A percentile compares a stretch with the other conserved stretches of the same genome.
These are phyloP conservation scores for Saccharum officinarum DNA, from an alignment of 176 grass and related monocot genomes.

Conservation along the genomic window DNA sequence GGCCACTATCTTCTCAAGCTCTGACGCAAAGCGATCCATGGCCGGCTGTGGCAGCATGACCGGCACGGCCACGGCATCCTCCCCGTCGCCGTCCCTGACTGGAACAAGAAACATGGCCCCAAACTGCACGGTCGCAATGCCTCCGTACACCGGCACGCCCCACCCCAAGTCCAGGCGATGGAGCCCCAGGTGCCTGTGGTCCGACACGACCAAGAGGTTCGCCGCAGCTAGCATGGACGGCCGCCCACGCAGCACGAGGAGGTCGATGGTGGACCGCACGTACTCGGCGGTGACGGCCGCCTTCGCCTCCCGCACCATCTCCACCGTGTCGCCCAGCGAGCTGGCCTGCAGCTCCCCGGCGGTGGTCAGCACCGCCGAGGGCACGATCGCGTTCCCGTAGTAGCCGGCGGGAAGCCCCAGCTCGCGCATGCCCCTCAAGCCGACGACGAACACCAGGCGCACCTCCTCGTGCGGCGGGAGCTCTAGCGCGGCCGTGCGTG, in stretches of 20 bases:
- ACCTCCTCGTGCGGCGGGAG: neutral
- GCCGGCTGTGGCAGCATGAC: slow-evolving; percentile 28
- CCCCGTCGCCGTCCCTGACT: neutral
- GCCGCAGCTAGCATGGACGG: neutral
- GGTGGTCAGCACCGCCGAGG: neutral
- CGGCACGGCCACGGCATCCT: slow-evolving; percentile 21
- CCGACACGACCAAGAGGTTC: slow-evolving; percentile 23
- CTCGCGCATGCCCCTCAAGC: slow-evolving; percentile 12
- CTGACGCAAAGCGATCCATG: slow-evolving; percentile 38
- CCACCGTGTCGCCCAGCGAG: slow-evolving; percentile 20
- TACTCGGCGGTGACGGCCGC: slow-evolving; percentile 25
- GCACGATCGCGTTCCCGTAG: slow-evolving; percentile 53
- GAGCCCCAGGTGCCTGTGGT: slow-evolving; percentile 28
- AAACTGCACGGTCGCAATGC: neutral
- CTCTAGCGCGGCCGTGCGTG: slow-evolving; percentile 18
- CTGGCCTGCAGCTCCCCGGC: neutral
- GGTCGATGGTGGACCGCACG: slow-evolving; percentile 30
- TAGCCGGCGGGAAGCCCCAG: slow-evolving; percentile 17
- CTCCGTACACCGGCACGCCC: slow-evolving; percentile 31
- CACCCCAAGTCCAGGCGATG: slow-evolving; percentile 37
- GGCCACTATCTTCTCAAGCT: slow-evolving; percentile 10
- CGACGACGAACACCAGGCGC: slow-evolving; percentile 10
- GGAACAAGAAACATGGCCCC: neutral
- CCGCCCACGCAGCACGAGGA: slow-evolving; percentile 21
- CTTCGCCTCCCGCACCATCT: slow-evolving; percentile 41